Evolutionary conservation across 2,329 filamentous ascomycete species (phyloP), one percentile per base, ranked within the genome.

Genomic region (Pseudonectria buxi): DNA sequence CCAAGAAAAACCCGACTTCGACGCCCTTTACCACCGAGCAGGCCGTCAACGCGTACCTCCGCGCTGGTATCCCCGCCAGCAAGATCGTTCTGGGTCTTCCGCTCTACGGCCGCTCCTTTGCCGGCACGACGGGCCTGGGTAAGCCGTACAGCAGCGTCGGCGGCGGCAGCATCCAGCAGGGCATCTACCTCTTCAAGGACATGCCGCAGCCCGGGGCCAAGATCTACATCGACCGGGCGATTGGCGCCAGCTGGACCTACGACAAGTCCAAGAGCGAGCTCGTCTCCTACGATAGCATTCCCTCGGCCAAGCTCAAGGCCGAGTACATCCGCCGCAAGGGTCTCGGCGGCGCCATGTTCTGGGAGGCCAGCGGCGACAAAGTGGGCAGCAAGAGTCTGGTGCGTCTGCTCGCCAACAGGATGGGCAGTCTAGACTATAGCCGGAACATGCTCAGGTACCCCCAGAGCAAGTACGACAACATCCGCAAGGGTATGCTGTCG

Each of bases 261-360:
- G 76, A 89, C 52, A 43, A 60, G 1, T 47, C 37, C 0, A 67
- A 65, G 9, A 65, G 68, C 32, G 76, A 78, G 50, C 75, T 92
- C 63, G 67, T 94, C 33, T 77, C 75, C 15, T 92, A 86, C 50
- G 80, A 84, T 49, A 83, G 72, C 4, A 65, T 75, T 0, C 56
- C 62, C 24, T 76, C 80, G 43, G 75, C 74, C 1, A 56, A 55
- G 18, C 54, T 63, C 44, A 94, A 92, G 65, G 73, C 73, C 1
- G 55, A 65, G 7, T 92, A 81, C 52, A 69, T 92, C 45, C 63
- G 66, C 46, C 50, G 63, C 14, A 67, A 68, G 35, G 65, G 72
- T 0, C 70, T 94, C 1, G 86, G 83, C 1, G 86, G 86, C 10
- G 80, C 76, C 1, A 85, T 92, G 68, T 94, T 83, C 73, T 94